A percentile compares a stretch with the other conserved stretches of the same genome.
Conservation (phyloP, 75 land plant species). For the Selaginella tamariscina region DNA sequence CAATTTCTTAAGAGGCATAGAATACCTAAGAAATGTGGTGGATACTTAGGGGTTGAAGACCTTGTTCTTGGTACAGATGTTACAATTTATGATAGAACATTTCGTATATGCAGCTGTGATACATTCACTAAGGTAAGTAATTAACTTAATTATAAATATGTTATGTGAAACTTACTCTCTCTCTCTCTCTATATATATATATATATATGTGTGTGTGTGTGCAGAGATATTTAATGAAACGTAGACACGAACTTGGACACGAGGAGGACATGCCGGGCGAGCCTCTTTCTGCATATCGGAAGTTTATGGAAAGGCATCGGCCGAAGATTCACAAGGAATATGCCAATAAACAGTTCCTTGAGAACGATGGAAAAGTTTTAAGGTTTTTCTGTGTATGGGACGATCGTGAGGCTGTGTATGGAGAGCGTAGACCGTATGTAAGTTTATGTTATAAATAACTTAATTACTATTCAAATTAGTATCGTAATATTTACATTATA, state of each 20-base stretch:
- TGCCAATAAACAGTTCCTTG: slow-evolving; percentile 25
- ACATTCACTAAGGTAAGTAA: slow-evolving; percentile 23
- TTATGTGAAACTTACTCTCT: too few relatives aligned
- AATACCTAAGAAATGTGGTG: slow-evolving; percentile 24
- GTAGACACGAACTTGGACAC: slow-evolving; percentile 18
- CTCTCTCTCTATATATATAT: background rate
- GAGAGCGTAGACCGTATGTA: slow-evolving; percentile 32
- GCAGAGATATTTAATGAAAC: slow-evolving; percentile 33
- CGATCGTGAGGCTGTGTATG: slow-evolving; percentile 28
- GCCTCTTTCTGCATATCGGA: slow-evolving; percentile 24
- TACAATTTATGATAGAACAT: slow-evolving; percentile 22
- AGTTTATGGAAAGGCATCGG: slow-evolving; percentile 11
- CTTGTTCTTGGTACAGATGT: slow-evolving; percentile 23
- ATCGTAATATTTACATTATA: too few relatives aligned
- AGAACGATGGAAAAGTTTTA: slow-evolving; percentile 30
- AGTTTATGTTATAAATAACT: too few relatives aligned
- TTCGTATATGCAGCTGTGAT: slow-evolving; percentile 26
- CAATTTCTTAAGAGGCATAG: slow-evolving; percentile 26
- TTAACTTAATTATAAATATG: background rate
- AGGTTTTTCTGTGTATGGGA: slow-evolving; percentile 35
- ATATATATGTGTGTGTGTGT: background rate
- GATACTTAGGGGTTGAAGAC: slow-evolving; percentile 17
- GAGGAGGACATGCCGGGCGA: slow-evolving; percentile 25
- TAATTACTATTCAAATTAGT: too few relatives aligned
- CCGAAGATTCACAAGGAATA: slow-evolving; percentile 21